Conservation (phyloP, 371 early-diverging fungal genomes). For the Mucor plumbeus region DNA sequence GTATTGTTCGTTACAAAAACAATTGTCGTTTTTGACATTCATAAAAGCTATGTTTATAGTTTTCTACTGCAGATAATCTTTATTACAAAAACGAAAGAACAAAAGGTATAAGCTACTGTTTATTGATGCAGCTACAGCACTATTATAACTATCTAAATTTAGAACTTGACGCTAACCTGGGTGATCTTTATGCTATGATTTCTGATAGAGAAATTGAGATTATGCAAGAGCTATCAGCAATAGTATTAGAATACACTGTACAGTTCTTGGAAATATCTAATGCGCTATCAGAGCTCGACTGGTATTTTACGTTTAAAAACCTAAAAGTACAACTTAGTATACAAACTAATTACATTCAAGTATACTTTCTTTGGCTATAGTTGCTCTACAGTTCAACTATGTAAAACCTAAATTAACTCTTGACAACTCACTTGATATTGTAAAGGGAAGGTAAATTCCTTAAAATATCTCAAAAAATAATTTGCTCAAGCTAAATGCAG, state of each 20-base stretch:
- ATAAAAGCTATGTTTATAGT: constrained; percentile 41
- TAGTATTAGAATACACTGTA: constrained; percentile 43
- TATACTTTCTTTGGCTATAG: constrained; percentile 65
- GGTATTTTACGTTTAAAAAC: constrained; percentile 44
- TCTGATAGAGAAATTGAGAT: constrained; percentile 78
- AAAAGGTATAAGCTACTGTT: constrained; percentile 46
- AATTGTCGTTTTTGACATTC: not conserved
- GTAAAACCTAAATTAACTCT: constrained; percentile 62
- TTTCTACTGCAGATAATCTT: constrained; percentile 67
- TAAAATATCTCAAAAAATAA: too few species aligned
- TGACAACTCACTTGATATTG: constrained; percentile 46
- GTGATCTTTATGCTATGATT: constrained; percentile 80
- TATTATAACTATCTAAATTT: not conserved
- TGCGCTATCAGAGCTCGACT: constrained; percentile 71
- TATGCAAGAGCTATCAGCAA: constrained; percentile 65
- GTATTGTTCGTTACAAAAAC: constrained; percentile 6
- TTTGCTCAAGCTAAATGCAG: not conserved
- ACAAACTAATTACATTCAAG: constrained; percentile 35
- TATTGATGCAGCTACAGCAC: too few species aligned
- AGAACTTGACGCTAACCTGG: constrained; percentile 75
- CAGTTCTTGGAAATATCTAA: constrained; percentile 45
- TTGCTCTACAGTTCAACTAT: constrained; percentile 61
- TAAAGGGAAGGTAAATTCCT: constrained; percentile 62
- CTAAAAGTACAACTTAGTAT: not conserved
- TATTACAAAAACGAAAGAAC: constrained; percentile 77